Evolutionary conservation across 2,329 filamentous ascomycete genomes (phyloP), one percentile per base, ranked within the genome.

Genomic region (Pseudonectria buxi): DNA sequence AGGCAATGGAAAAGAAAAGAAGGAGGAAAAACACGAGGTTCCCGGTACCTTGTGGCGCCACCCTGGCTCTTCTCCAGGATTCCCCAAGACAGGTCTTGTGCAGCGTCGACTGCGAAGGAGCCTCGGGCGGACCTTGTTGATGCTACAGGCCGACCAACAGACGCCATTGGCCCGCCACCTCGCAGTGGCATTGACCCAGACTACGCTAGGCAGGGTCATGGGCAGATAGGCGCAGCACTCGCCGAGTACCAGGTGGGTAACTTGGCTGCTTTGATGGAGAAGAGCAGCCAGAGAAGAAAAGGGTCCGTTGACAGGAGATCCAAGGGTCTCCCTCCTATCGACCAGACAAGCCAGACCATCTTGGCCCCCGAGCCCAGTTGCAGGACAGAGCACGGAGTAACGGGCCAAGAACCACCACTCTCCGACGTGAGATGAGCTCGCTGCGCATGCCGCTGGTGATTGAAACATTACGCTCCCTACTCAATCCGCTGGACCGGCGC

Each of bases 171-270:
- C 36, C 44, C 25, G 36, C 37, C 34, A 32, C 32, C 33, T 48
- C 30, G 35, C 39, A 37, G 43, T 53, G 46, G 50, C 51, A 58
- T 58, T 53, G 50, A 54, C 35, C 49, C 40, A 44, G 39, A 40
- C 41, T 47, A 43, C 53, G 54, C 56, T 58, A 56, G 47, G 47
- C 50, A 48, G 44, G 54, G 54, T 41, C 31, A 24, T 29, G 22
- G 22, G 36, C 26, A 16, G 24, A 30, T 30, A 31, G 5, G 29
- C 32, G 24, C 16, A 30, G 35, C 26, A 26, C 27, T 24, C 41
- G 38, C 36, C 35, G 35, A n/a, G n/a, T n/a, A n/a, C n/a, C n/a
- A n/a, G 18, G 18, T 22, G 18, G 18, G 18, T 22, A 6, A 9
- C 18, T 22, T 22, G 18, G 5, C 18, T 22, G 18, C 18, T 22